Conservation (phyloP, 768 basidiomycete species). For the Tricholoma terreum region DNA sequence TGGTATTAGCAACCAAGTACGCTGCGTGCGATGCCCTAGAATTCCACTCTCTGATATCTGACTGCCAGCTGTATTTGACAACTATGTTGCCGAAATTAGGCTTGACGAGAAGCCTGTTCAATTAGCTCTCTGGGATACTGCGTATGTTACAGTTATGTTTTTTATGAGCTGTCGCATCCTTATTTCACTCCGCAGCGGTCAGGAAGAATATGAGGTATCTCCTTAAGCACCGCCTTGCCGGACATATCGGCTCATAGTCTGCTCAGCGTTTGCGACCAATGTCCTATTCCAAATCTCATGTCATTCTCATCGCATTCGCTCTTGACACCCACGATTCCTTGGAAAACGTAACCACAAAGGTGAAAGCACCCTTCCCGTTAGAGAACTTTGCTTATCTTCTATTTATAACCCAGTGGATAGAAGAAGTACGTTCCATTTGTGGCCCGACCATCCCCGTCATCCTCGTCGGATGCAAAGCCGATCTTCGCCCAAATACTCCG, state of each 20-base stretch:
- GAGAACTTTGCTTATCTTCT: constrained; percentile 13
- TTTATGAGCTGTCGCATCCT: constrained; percentile 6
- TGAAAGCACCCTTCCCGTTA: constrained; percentile 24
- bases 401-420: constrained; percentile 82
- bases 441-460: constrained; percentile 90
- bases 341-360: constrained; percentile 94
- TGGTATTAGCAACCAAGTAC: constrained; percentile 55
- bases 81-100: constrained; percentile 97
- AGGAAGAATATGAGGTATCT: constrained; percentile 95
- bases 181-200: constrained; percentile 58
- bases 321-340: constrained; percentile 96
- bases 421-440: constrained; percentile 96
- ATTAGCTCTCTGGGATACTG: constrained; percentile 97
- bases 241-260: constrained; percentile 8
- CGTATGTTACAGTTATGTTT: constrained; percentile 54
- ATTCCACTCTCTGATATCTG: constrained; percentile 13
- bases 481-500: constrained; percentile 66
- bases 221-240: constrained; percentile 4
- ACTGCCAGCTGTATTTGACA: constrained; percentile 86
- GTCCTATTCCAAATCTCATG: constrained; percentile 97
- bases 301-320: constrained; percentile 96
- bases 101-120: constrained; percentile 98
- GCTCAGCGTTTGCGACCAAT: constrained; percentile 86
- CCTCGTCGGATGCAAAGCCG: constrained; percentile 94
- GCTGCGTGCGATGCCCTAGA: constrained; percentile 22